Evolutionary conservation across 1,139 yeast genomes (phyloP), one percentile per base, ranked within the genome.

Genomic region (Suhomyces kunorum): DNA sequence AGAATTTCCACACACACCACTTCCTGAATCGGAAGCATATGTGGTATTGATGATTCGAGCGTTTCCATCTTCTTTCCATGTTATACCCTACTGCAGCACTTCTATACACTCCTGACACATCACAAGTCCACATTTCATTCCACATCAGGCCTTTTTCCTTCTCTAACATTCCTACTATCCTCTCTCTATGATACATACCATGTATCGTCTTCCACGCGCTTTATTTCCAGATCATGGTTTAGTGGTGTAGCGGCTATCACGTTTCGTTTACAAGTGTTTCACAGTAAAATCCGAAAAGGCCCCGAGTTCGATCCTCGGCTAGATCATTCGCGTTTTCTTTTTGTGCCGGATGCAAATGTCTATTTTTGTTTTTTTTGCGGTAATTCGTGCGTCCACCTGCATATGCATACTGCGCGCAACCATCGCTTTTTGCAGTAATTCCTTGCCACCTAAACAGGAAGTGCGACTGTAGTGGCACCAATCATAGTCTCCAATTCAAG

Each of bases 291-390:
- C 56, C 55, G 56, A 52, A 52, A 52, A 52, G 56, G 56, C 55
- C 56, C 55, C 54, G 56, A 50, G 56, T 52, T 52, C 53, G 54
- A 49, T 50, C 54, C 54, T 48, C 54, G 51, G 53, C 54, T 50
- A 50, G 54, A 50, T 50, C 54, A 50, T 36, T 20, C 24, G 24
- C 24, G 11, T n/a, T 20, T 20, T 38, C 39, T 43, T 49, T 41
- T 33, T 34, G 32, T 19, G 17, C 16, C 19, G 28, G 22, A 11
- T 27, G 35, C 38, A 32, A 24, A 22, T 15, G 12, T 28, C 22
- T 23, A 5, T 15, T 22, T 17, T 18, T 23, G 14, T 12, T 11
- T 25, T 32, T 41, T 42, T 38, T 38, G 39, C 42, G 37, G 38
- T 28, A 32, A 36, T 40, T 40, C 15, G 11, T 29, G 38, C 25